phyloP scores from a whole-genome alignment of 2,329 filamentous ascomycete species.

The Penicillium nordicum region DNA sequence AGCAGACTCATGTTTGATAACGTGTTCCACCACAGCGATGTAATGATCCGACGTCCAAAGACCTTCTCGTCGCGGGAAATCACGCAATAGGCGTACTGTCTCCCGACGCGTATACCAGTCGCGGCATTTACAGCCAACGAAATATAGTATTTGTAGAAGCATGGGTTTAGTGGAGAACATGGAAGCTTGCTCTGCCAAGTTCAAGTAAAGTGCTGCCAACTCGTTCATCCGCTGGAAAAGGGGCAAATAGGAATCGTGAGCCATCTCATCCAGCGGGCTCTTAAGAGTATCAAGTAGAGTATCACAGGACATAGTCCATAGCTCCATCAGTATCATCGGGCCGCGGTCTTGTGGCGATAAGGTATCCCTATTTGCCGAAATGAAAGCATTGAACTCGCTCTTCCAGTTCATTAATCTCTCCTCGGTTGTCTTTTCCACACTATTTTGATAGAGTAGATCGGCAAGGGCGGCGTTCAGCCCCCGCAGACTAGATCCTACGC shows the following conservation, averaged over 20 bases:
- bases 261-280: not conserved
- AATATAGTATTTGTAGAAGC: not conserved
- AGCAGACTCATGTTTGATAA: not conserved
- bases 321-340: not conserved
- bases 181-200: not conserved
- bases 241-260: not conserved
- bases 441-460: not conserved
- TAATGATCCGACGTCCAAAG: not conserved
- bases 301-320: not conserved
- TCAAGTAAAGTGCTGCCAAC: not conserved
- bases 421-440: not conserved
- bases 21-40: not conserved
- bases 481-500: not conserved
- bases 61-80: not conserved
- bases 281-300: not conserved
- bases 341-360: not conserved
- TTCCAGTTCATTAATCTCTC: not conserved
- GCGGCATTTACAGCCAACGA: not conserved
- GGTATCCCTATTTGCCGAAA: not conserved
- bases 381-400: not conserved
- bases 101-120: slow-evolving; percentile 1
- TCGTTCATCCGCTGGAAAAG: not conserved
- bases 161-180: not conserved
- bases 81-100: not conserved
- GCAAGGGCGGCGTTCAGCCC: not conserved